Base-by-base conservation (phyloP, 495 filamentous ascomycete genomes). In the Bacidia gigantensis region DNA sequence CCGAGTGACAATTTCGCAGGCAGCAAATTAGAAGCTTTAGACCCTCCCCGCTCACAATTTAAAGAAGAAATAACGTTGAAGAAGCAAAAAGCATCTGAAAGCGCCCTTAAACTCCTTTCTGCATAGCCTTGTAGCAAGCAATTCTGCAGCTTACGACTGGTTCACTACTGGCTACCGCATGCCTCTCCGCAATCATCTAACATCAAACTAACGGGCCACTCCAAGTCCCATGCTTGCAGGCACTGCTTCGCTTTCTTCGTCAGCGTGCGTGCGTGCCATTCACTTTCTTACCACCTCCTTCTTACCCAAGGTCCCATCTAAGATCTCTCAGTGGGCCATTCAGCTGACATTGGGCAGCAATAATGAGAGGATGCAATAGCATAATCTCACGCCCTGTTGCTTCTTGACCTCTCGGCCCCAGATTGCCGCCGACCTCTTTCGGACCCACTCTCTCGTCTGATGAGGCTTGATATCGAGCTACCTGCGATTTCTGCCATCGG, bases 361-460 rank as follows among this genome's bases (percentile, higher is more conserved):
- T 22, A 22, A 17, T 22, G 41, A n/a, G 20, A 35, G 29, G 7
- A 5, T 35, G 29, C 14, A 5, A 35, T 5, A 35, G 17, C 17
- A 44, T 56, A 56, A 56, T 56, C 32, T 51, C 41, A 52, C 49
- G 7, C 24, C 43, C 21, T 26, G 41, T n/a, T 22, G 41, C 18
- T 39, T 45, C 41, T 26, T 23, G 26, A 21, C 53, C 46, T 12
- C 42, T 11, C 0, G 47, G 20, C 1, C 25, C 49, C 29, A 14
- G 17, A 26, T 41, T 46, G 26, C 25, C 49, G 54, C 49, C 42
- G 22, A 38, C 48, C 48, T 46, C 21, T n/a, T 26, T 49, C 22
- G 38, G 20, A 23, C 49, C 42, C 50, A 12, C 42, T 42, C 12
- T 56, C 47, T n/a, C 54, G 41, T 44, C 39, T 39, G 44, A 17